Percentiles rank a stretch among this genome's conserved stretches.
These are phyloP conservation scores for Phaffia tasmanica DNA, from an alignment of 768 basidiomycete species.

Conservation along the genomic window DNA sequence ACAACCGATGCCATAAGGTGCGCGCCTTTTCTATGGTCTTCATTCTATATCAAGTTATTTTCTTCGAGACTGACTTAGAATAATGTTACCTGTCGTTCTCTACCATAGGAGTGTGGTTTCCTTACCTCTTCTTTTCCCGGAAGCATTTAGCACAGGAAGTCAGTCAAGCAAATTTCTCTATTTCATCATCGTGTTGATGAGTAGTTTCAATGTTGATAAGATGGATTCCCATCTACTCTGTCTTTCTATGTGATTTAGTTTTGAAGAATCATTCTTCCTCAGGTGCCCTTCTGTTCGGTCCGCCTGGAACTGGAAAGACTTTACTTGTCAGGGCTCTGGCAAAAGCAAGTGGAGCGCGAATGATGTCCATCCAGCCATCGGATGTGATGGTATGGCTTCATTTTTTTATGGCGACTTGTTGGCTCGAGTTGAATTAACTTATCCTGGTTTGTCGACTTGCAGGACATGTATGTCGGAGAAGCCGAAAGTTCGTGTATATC, in stretches of 20 bases:
- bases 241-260: slow-evolving; percentile 36
- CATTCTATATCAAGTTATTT: too few relatives aligned
- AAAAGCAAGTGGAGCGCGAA: slow-evolving; percentile 83
- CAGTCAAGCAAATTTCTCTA: background rate
- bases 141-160: slow-evolving; percentile 71
- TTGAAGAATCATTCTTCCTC: slow-evolving; percentile 84
- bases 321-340: slow-evolving; percentile 61
- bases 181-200: too few relatives aligned
- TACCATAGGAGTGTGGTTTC: slow-evolving; percentile 49
- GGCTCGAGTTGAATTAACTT: background rate
- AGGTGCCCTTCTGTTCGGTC: slow-evolving; percentile 83
- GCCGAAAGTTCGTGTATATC: slow-evolving; percentile 33
- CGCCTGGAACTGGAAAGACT: slow-evolving; percentile 41
- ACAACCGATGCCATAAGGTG: slow-evolving; percentile 88
- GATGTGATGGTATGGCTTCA: slow-evolving; percentile 80
- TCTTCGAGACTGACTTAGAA: background rate
- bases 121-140: slow-evolving; percentile 71
- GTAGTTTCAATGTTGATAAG: too few relatives aligned
- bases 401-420: background rate
- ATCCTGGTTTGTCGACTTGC: slow-evolving; percentile 10
- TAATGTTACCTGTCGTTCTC: background rate
- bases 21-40: slow-evolving; percentile 25
- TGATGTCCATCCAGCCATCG: slow-evolving; percentile 79
- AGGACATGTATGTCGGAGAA: slow-evolving; percentile 30
- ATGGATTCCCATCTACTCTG: too few relatives aligned